A percentile compares a stretch with the other conserved stretches of the same genome.
Evolutionary conservation across 73 alveolate species (phyloP).

Genomic region (Durusdinium trenchii): DNA sequence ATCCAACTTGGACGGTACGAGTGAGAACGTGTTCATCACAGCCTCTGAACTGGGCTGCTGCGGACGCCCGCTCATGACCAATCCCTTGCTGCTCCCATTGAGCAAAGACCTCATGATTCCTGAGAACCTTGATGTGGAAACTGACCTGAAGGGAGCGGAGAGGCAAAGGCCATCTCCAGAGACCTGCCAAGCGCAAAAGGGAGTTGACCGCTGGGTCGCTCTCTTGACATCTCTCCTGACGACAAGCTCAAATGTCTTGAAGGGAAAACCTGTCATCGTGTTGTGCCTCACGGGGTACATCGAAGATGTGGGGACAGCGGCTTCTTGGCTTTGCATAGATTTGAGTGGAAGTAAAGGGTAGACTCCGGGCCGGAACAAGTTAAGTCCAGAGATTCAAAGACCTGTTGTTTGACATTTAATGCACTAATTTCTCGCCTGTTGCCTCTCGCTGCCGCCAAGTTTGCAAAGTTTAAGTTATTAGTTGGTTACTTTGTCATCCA

Average conservation of each 20-base stretch:
- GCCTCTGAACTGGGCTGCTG: background rate
- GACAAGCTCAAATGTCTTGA: background rate
- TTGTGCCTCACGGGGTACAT: slow-evolving; percentile 9
- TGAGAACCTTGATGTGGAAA: background rate
- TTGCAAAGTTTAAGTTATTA: no score
- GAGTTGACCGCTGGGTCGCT: background rate
- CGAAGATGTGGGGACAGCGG: background rate
- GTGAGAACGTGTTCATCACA: background rate
- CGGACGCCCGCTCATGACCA: background rate
- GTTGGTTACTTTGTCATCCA: no score
- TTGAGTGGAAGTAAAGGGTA: no score
- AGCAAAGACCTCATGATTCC: background rate
- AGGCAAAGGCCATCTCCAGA: background rate
- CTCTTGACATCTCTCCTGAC: background rate
- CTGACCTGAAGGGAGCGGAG: background rate
- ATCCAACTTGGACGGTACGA: background rate
- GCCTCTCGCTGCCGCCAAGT: no score
- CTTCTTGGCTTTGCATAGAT: background rate
- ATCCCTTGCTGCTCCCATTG: background rate
- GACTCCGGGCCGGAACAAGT: no score
- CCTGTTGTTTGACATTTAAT: no score
- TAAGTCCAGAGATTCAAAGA: no score
- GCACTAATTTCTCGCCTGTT: no score
- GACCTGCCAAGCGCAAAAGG: slow-evolving; percentile 4
- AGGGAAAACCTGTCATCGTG: background rate